These are phyloP conservation scores for Pulchroboletus neoregius DNA, from an alignment of 1,284 basidiomycete genomes.

Conservation along the genomic window DNA sequence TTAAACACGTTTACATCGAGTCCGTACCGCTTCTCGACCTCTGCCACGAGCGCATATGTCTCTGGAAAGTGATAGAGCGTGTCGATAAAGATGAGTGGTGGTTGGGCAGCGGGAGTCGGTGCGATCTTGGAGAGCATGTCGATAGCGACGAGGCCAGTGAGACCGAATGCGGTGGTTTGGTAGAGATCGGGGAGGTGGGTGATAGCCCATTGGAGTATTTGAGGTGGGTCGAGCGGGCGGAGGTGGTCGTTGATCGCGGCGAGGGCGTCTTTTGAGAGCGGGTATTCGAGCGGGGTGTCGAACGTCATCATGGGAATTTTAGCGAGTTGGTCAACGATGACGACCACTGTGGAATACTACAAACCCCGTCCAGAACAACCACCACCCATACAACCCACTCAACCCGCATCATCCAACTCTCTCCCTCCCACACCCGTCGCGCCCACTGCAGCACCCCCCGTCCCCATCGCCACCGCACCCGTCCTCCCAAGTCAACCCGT, in stretches of 20 bases:
- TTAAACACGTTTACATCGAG: constrained; percentile 76
- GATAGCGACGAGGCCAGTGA: constrained; percentile 86
- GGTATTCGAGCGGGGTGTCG: constrained; percentile 51
- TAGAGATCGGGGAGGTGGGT: constrained; percentile 74
- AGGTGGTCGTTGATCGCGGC: constrained; percentile 72
- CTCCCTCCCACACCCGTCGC: constrained; percentile 25
- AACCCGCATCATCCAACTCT: constrained; percentile 15
- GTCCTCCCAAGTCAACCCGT: constrained; percentile 6
- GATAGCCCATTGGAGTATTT: constrained; percentile 82
- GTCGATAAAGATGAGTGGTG: constrained; percentile 88
- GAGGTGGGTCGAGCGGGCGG: constrained; percentile 62
- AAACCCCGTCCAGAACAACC: constrained; percentile 28
- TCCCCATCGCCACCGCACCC: constrained; percentile 11
- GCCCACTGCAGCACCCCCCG: constrained; percentile 6
- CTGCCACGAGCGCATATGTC: constrained; percentile 84
- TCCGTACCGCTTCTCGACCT: constrained; percentile 74
- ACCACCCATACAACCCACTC: constrained; percentile 19
- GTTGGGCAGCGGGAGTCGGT: constrained; percentile 38
- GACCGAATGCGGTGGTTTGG: constrained; percentile 92
- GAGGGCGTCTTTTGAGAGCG: constrained; percentile 62
- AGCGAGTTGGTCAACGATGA: background rate
- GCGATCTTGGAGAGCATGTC: constrained; percentile 89
- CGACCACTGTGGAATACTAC: constrained; percentile 28
- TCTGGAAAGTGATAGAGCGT: constrained; percentile 96
- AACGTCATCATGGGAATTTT: background rate